phyloP scores from a whole-genome alignment of 352 stramenopile species.

The Hyaloperonospora brassicae region DNA sequence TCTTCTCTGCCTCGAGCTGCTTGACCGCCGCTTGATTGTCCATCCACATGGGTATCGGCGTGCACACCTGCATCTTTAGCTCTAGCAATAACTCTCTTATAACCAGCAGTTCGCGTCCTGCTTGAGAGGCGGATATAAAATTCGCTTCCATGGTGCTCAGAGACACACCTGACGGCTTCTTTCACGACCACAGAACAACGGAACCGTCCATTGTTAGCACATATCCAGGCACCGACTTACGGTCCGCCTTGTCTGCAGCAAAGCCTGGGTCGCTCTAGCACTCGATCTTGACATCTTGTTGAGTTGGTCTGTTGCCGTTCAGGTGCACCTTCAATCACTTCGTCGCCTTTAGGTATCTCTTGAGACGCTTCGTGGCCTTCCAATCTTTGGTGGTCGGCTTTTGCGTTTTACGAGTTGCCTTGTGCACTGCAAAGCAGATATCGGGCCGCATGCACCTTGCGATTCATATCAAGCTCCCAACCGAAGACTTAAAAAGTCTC shows the following conservation, averaged over 20 bases:
- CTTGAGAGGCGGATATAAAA: neutral
- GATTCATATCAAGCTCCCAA: neutral
- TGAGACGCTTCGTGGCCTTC: neutral
- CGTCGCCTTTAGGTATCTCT: neutral
- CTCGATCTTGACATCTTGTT: neutral
- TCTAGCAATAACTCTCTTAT: neutral
- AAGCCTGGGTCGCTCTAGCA: neutral
- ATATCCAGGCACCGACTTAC: neutral
- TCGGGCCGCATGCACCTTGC: neutral
- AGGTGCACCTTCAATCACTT: neutral
- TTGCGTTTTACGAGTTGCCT: neutral
- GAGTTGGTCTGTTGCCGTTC: neutral
- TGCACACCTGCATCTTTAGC: neutral
- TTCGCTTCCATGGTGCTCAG: neutral
- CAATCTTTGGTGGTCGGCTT: neutral
- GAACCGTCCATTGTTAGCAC: neutral
- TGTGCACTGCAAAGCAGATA: neutral
- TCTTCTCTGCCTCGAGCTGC: neutral
- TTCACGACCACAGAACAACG: neutral
- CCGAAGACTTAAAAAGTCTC: neutral
- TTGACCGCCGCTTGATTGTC: neutral
- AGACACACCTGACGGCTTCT: neutral
- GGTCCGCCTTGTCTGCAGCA: neutral
- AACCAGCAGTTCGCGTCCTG: neutral
- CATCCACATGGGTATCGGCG: neutral